A percentile compares a stretch with the other conserved stretches of the same genome.
Evolutionary conservation across 2,329 filamentous ascomycete genomes (phyloP).

Genomic region (Penicillium polonicum): DNA sequence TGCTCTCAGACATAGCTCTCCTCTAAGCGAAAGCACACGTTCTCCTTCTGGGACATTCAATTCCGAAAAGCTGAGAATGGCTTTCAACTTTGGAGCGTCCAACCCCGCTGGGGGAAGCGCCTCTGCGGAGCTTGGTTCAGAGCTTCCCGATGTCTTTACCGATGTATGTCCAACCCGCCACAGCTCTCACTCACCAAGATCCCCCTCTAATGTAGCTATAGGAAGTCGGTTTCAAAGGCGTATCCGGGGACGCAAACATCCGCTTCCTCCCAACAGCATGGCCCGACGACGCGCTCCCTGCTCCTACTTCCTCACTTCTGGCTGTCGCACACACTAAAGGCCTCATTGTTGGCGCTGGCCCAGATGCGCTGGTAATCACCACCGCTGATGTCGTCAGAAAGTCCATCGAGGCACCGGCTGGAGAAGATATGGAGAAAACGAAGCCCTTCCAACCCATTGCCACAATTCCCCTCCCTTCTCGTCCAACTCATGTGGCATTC

Average conservation of each 20-base stretch:
- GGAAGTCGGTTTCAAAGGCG: constrained; percentile 77
- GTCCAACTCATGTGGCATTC: constrained; percentile 85
- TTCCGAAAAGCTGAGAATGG: constrained; percentile 51
- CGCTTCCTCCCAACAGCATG: constrained; percentile 75
- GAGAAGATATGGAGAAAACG: constrained; percentile 59
- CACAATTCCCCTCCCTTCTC: constrained; percentile 68
- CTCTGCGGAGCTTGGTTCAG: constrained; percentile 56
- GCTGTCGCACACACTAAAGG: constrained; percentile 77
- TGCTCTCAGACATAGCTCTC: constrained; percentile 36
- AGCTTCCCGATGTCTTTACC: constrained; percentile 76
- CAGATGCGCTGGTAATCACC: constrained; percentile 73
- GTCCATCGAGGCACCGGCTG: constrained; percentile 63
- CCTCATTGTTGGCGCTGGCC: constrained; percentile 82
- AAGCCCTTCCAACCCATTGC: constrained; percentile 71
- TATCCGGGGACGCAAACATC: constrained; percentile 79
- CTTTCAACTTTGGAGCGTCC: constrained; percentile 60
- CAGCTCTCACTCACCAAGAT: not conserved
- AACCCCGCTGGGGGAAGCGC: constrained; percentile 43
- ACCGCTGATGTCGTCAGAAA: constrained; percentile 75
- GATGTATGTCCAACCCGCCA: constrained; percentile 57
- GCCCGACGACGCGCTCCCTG: constrained; percentile 66
- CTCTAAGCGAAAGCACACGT: constrained; percentile 38
- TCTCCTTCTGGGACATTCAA: constrained; percentile 39
- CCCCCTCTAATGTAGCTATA: constrained; percentile 28
- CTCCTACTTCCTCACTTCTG: constrained; percentile 76